Conservation (phyloP, 2,329 filamentous ascomycete species). For the Corynespora cassiicola region DNA sequence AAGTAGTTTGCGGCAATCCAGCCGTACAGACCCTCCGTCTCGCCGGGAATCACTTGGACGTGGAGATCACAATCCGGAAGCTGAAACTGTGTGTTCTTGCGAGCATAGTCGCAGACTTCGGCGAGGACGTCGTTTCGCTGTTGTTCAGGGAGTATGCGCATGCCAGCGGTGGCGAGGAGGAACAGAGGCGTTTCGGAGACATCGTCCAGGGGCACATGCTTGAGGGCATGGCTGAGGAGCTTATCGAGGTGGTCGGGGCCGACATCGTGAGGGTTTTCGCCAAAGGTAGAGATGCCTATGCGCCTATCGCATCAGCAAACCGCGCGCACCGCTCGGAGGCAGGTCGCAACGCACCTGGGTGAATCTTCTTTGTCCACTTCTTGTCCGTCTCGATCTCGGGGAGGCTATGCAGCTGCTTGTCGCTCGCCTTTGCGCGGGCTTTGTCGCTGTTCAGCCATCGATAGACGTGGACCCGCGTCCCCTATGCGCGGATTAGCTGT, state of each 20-base stretch:
- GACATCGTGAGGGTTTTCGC: conserved; percentile 74
- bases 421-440: conserved; percentile 67
- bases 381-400: conserved; percentile 85
- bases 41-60: conserved; percentile 92
- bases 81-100: conserved; percentile 76
- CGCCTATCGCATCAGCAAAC: conserved; percentile 16
- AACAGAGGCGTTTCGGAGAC: conserved; percentile 89
- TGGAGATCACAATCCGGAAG: conserved; percentile 90
- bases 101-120: conserved; percentile 83
- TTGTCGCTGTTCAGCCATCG: conserved; percentile 82
- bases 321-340: neutral
- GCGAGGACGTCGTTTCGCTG: conserved; percentile 77
- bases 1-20: conserved; percentile 98
- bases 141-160: conserved; percentile 79
- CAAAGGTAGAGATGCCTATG: conserved; percentile 82
- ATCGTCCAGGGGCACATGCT: conserved; percentile 76
- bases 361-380: conserved; percentile 91
- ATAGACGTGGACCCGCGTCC: conserved; percentile 93
- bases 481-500: conserved; percentile 50
- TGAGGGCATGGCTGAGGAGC: conserved; percentile 81
- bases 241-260: conserved; percentile 81
- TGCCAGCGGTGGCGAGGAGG: conserved; percentile 92
- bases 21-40: conserved; percentile 94
- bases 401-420: conserved; percentile 69
- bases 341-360: conserved; percentile 67